Evolutionary conservation across 306 rosid species (phyloP), one percentile per base, ranked within the genome.

Genomic region (Mucuna pruriens): DNA sequence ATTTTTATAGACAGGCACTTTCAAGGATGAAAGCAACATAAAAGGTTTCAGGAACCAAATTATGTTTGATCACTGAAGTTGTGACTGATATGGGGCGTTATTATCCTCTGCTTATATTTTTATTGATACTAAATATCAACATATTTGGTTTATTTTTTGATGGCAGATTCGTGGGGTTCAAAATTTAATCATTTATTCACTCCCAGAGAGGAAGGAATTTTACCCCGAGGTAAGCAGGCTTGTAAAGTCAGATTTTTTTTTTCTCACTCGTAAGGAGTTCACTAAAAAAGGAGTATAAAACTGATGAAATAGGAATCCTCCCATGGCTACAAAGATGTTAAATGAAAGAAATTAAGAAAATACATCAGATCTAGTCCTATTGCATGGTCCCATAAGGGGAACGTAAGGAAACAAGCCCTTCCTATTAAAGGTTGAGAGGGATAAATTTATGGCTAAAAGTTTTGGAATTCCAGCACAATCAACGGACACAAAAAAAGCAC

Each of bases 131-230:
- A 40, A 36, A 62, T 69, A 31, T 58, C 75, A 42, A 83, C 78
- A 58, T 44, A n/a, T 68, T 46, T 54, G 44, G 39, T 76, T 55
- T 87, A 38, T 79, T 34, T 79, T 48, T 62, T 83, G 22, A 66
- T 78, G 76, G 36, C 86, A 95, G 99, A 91, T 95, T 84, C 92
- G 97, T 2, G 97, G 99, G 19, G 90, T 93, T 74, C 86, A 87
- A 67, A 89, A 91, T 79, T 82, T 95, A 55, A 87, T 93, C 36
- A 78, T 93, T 67, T 95, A 91, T 88, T 95, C 99, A 5, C 90
- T 87, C 16, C 99, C 99, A 0, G 95, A 95, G 91, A 88, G 99
- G 78, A 90, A 91, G 82, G 99, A 95, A 62, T 88, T 95, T 66
- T 95, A 93, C 88, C 94, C 97, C 2, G 97, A 93, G 99, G 97